Percentiles rank a stretch among this genome's conserved stretches.
Conservation (phyloP, 257 asterid genomes). For the Solanum ahanhuiri region DNA sequence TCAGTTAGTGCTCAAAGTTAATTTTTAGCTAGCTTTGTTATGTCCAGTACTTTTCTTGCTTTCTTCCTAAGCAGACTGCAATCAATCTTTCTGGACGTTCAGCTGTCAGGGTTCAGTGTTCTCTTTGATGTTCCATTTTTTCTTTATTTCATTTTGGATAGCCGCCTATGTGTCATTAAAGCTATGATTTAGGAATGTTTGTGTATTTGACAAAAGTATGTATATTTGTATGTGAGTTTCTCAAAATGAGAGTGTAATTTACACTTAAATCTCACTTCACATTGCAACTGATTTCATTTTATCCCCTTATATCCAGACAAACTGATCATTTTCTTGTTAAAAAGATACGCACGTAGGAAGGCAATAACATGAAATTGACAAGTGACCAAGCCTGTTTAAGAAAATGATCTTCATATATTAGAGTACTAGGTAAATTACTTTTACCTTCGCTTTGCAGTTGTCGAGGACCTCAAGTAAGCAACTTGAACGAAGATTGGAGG, state of each 20-base stretch:
- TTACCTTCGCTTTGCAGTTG: not conserved
- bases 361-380: not conserved
- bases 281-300: not conserved
- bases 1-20: not conserved
- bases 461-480: not conserved
- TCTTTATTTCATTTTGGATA: not conserved
- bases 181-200: not conserved
- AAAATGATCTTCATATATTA: not conserved
- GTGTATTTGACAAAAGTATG: not conserved
- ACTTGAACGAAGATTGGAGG: not conserved
- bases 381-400: not conserved
- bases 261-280: not conserved
- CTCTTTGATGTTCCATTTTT: not conserved
- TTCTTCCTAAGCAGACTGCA: not conserved
- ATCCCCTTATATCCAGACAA: not conserved
- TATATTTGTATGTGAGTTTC: not conserved
- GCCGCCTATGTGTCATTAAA: not conserved
- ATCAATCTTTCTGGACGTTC: not conserved
- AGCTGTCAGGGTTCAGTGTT: not conserved
- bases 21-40: not conserved
- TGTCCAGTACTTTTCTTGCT: not conserved
- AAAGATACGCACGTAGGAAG: not conserved
- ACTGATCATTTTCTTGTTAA: not conserved
- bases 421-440: not conserved
- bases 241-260: not conserved